phyloP scores from a whole-genome alignment of 352 stramenopile species.

The Phytophthora vignae region DNA sequence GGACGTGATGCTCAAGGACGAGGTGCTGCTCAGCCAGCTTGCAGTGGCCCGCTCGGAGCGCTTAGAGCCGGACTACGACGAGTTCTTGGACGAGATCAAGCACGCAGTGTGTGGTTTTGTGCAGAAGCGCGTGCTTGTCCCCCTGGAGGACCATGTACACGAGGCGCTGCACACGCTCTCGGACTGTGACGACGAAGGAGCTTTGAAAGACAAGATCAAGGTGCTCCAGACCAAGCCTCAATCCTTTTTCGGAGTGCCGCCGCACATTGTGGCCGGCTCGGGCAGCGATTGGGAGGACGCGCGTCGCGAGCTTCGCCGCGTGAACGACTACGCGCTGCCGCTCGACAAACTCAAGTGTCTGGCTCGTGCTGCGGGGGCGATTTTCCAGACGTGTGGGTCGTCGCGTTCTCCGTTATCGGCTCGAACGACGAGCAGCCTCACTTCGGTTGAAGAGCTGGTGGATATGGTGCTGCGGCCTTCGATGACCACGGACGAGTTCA shows the following conservation, averaged over 20 bases:
- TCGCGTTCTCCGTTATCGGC: conserved; percentile 29
- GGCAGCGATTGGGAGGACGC: conserved; percentile 66
- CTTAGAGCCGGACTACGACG: conserved; percentile 58
- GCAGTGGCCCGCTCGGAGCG: conserved; percentile 37
- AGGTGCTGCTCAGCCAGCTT: conserved; percentile 48
- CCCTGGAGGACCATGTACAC: conserved; percentile 69
- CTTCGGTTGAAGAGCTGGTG: conserved; percentile 46
- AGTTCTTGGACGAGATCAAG: conserved; percentile 70
- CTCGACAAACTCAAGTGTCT: conserved; percentile 83
- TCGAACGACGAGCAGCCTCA: conserved; percentile 37
- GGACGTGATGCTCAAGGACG: conserved; percentile 53
- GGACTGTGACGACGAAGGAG: conserved; percentile 55
- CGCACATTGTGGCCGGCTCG: conserved; percentile 48
- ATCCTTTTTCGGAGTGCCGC: conserved; percentile 63
- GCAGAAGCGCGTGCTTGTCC: conserved; percentile 59
- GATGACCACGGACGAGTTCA: conserved; percentile 75
- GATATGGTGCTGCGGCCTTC: conserved; percentile 44
- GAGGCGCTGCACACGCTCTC: conserved; percentile 62
- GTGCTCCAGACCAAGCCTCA: conserved; percentile 59
- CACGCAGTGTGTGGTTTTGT: conserved; percentile 60
- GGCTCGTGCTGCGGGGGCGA: conserved; percentile 57
- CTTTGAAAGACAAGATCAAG: conserved; percentile 64
- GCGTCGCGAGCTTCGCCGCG: conserved; percentile 53
- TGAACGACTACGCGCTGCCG: conserved; percentile 68
- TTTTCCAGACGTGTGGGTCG: conserved; percentile 57